Evolutionary conservation across 371 early-diverging fungal species (phyloP).

Genomic region (Actinomucor elegans): DNA sequence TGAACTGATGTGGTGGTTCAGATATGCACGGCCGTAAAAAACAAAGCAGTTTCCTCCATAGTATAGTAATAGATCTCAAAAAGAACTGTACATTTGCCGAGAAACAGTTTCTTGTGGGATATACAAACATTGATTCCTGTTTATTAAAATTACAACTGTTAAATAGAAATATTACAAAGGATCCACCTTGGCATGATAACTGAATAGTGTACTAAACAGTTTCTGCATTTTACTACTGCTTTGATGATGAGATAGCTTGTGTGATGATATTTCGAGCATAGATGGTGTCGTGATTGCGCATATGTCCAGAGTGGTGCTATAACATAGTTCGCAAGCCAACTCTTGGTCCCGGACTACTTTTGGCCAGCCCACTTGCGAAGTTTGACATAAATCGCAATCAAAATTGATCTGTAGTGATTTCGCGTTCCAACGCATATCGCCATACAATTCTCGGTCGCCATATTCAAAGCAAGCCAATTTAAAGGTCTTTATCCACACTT

Average conservation of each 20-base stretch:
- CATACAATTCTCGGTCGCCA: constrained; percentile 18
- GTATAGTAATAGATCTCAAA: too few species aligned
- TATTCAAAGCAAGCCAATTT: constrained; percentile 28
- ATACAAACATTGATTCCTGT: too few species aligned
- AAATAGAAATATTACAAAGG: not conserved
- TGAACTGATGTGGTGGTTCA: too few species aligned
- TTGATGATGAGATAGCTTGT: not conserved
- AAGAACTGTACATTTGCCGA: too few species aligned
- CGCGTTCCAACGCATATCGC: constrained; percentile 9
- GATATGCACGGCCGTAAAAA: too few species aligned
- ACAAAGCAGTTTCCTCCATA: too few species aligned
- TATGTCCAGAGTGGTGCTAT: not conserved
- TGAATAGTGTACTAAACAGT: constrained; percentile 1
- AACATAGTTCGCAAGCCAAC: constrained; percentile 11
- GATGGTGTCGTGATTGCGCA: not conserved
- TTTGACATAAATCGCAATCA: constrained; percentile 22
- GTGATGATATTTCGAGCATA: not conserved
- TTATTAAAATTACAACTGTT: constrained; percentile 6
- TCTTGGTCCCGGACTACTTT: not conserved
- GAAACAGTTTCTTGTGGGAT: too few species aligned
- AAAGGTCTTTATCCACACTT: constrained; percentile 26
- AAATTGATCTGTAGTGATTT: constrained; percentile 10
- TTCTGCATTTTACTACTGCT: constrained; percentile 3
- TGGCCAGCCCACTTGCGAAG: constrained; percentile 16
- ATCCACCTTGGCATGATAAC: not conserved